phyloP scores from a whole-genome alignment of 805 yeast species.

The Pichia occidentalis region DNA sequence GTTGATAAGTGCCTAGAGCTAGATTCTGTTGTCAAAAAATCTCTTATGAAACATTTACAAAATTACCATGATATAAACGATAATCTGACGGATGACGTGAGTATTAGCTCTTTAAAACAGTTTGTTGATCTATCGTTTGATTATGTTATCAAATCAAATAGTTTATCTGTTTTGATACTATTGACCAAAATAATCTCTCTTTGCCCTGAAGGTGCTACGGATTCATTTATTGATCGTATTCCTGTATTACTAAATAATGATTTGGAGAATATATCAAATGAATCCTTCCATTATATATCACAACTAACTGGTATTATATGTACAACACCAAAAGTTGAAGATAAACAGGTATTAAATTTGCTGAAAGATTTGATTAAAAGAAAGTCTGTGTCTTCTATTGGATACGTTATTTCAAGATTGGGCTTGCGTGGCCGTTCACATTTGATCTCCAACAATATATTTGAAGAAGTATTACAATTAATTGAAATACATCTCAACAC shows the following conservation, averaged over 20 bases:
- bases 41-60: conserved; percentile 20
- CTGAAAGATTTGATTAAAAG: conserved; percentile 9
- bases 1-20: conserved; percentile 61
- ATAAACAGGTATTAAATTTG: conserved; percentile 8
- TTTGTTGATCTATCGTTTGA: conserved; percentile 33
- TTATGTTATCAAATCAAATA: conserved; percentile 6
- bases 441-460: conserved; percentile 13
- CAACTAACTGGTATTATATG: conserved; percentile 25
- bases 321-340: conserved; percentile 32
- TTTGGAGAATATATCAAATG: conserved; percentile 21
- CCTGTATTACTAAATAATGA: conserved; percentile 14
- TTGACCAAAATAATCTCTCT: conserved; percentile 25
- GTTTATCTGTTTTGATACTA: conserved; percentile 12
- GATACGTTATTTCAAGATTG: conserved; percentile 44
- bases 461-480: conserved; percentile 14
- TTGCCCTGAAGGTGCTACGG: conserved; percentile 16
- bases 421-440: conserved; percentile 28
- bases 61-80: conserved; percentile 15
- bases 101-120: conserved; percentile 14
- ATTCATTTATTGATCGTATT: conserved; percentile 13
- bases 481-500: conserved; percentile 21
- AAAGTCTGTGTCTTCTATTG: conserved; percentile 28
- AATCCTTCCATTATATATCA: conserved; percentile 19
- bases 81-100: conserved; percentile 9
- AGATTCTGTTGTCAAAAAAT: conserved; percentile 45